Conservation (phyloP, 768 basidiomycete species). For the Hypholoma fasciculare region DNA sequence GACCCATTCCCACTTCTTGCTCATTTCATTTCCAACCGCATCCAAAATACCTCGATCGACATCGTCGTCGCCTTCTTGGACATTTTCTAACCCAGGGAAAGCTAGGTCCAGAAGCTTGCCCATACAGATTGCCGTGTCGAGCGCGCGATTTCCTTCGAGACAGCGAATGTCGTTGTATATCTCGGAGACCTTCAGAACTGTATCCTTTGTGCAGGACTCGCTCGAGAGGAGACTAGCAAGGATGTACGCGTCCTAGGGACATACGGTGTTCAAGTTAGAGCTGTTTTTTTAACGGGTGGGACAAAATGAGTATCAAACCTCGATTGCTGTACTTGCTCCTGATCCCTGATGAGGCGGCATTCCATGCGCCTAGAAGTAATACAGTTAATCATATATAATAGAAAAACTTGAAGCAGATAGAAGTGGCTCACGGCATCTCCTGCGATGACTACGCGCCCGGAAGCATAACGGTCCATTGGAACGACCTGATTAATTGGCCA, state of each 20-base stretch:
- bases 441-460: background rate
- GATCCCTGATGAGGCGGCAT: slow-evolving; percentile 4
- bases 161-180: background rate
- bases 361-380: background rate
- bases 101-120: background rate
- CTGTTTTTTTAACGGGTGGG: background rate
- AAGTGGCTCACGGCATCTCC: background rate
- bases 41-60: background rate
- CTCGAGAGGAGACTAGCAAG: background rate
- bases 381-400: background rate
- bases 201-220: background rate
- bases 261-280: background rate
- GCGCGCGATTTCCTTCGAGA: background rate
- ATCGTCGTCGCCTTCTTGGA: background rate
- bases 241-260: background rate
- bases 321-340: slow-evolving; percentile 1
- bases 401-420: background rate
- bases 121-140: background rate
- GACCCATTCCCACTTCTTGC: background rate
- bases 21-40: background rate
- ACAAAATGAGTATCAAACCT: background rate
- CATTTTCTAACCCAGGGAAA: background rate
- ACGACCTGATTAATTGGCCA: slow-evolving; percentile 3
- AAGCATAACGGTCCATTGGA: background rate
- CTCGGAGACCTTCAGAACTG: background rate